phyloP scores from a whole-genome alignment of 2,329 filamentous ascomycete species.

The Huntiella decipiens region DNA sequence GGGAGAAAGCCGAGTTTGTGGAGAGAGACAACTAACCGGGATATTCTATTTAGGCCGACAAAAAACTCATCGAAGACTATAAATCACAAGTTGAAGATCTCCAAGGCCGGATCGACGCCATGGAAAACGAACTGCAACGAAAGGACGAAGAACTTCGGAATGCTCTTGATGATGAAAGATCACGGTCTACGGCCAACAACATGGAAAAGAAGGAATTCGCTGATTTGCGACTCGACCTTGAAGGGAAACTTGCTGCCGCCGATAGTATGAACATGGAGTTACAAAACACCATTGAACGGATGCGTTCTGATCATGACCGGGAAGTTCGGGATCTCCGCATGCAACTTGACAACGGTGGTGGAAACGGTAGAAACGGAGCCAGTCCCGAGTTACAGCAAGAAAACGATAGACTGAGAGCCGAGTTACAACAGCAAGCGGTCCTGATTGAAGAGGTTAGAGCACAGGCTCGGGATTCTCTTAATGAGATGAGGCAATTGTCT shows the following conservation, averaged over 20 bases:
- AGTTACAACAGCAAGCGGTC: constrained; percentile 55
- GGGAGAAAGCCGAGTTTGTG: neutral
- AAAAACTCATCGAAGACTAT: constrained; percentile 29
- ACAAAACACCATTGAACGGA: constrained; percentile 56
- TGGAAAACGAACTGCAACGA: constrained; percentile 50
- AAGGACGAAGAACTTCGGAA: constrained; percentile 53
- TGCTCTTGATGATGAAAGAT: constrained; percentile 39
- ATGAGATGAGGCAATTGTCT: constrained; percentile 77
- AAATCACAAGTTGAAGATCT: constrained; percentile 62
- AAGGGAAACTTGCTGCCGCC: constrained; percentile 54
- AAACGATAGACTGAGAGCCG: constrained; percentile 47
- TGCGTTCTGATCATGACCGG: constrained; percentile 48
- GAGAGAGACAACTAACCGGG: neutral
- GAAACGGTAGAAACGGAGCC: constrained; percentile 1
- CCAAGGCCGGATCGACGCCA: constrained; percentile 52
- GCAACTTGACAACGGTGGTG: constrained; percentile 29
- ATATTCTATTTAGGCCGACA: constrained; percentile 1
- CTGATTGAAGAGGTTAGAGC: constrained; percentile 72
- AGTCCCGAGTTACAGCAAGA: constrained; percentile 38
- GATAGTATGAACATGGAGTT: constrained; percentile 63
- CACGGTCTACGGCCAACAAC: constrained; percentile 29
- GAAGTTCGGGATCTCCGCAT: constrained; percentile 43
- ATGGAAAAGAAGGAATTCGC: constrained; percentile 54
- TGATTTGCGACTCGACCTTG: constrained; percentile 45
- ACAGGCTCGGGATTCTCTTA: constrained; percentile 65